Percentiles rank a stretch among this genome's conserved stretches.
Evolutionary conservation across 768 basidiomycete genomes (phyloP).

Genomic region (Candolleomyces eurysporus): DNA sequence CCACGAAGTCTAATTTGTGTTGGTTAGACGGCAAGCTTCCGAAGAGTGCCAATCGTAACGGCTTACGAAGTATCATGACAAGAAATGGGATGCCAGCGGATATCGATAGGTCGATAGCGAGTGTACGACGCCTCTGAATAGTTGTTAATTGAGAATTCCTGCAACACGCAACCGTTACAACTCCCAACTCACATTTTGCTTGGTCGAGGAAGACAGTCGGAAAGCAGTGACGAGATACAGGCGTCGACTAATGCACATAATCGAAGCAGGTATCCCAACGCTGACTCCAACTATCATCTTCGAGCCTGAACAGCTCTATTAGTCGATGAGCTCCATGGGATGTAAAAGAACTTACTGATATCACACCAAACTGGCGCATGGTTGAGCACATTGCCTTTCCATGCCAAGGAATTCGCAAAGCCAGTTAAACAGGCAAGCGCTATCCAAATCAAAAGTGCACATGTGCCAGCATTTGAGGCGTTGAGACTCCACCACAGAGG

Average conservation of each 20-base stretch:
- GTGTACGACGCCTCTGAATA: no score
- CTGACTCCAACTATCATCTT: neutral
- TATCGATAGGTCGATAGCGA: no score
- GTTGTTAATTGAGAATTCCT: no score
- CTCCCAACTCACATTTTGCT: conserved; percentile 11
- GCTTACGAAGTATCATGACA: conserved; percentile 39
- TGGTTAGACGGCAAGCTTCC: neutral
- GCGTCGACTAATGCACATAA: conserved; percentile 39
- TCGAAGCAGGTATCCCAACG: conserved; percentile 11
- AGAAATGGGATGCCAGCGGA: no score
- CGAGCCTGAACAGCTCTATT: conserved; percentile 23
- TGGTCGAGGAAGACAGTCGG: conserved; percentile 18
- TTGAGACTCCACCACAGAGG: conserved; percentile 55
- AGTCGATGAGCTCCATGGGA: no score
- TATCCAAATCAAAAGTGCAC: conserved; percentile 47
- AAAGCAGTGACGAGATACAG: conserved; percentile 39
- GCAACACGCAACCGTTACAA: no score
- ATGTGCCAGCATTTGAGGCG: conserved; percentile 59
- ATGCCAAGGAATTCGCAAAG: neutral
- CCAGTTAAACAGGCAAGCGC: conserved; percentile 33
- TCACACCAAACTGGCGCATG: conserved; percentile 33
- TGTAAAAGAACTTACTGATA: conserved; percentile 43
- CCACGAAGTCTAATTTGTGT: conserved; percentile 32
- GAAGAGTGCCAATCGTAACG: neutral
- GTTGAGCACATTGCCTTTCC: neutral